Base-by-base conservation (phyloP, 2,329 filamentous ascomycete species). In the Aspergillus sp. region DNA sequence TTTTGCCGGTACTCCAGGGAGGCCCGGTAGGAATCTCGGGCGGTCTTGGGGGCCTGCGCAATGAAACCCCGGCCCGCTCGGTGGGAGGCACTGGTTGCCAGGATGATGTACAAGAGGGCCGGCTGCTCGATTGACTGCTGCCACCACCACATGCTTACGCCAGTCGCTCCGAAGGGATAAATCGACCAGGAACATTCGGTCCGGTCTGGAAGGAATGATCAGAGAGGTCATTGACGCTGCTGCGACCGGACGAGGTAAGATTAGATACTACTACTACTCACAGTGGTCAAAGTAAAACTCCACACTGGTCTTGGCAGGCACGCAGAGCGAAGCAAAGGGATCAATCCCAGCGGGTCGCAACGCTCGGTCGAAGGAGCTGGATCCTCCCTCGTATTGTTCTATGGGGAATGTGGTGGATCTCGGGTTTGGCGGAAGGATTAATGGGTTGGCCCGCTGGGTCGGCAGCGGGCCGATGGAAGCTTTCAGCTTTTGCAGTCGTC, bases 21-120 rank as follows among this genome's bases (percentile, higher is more conserved):
- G 3, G n/a, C 27, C 27, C 27, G 49, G 2, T 19, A 3, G 2
- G 49, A 10, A 5, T 38, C 19, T 15, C 19, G 49, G 13, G 10
- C 50, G 30, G 17, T 5, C 8, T 30, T 13, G 17, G 5, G 17
- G 30, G n/a, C 10, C 17, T 39, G 17, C 7, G 30, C 32, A 11
- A 53, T 13, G 7, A 23, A 3, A 5, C 17, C 36, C 7, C 27
- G 50, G 23, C 10, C 17, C 1, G 17, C 17, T 23, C 50, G 11
- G 8, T 53, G 50, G 30, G 19, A 38, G 19, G 30, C 50, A 53
- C 50, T 53, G 50, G 50, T 53, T 17, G 50, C 19, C 19, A 53
- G 50, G 19, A 53, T n/a, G 11, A 53, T 53, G 11, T 38, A 23
- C 32, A 53, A 30, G 32, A 53, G 21, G n/a, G 50, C 50, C 19